Percentiles rank a stretch among this genome's conserved stretches.
These are phyloP conservation scores for Boletus fagicola DNA, from an alignment of 768 basidiomycete genomes.

Conservation along the genomic window DNA sequence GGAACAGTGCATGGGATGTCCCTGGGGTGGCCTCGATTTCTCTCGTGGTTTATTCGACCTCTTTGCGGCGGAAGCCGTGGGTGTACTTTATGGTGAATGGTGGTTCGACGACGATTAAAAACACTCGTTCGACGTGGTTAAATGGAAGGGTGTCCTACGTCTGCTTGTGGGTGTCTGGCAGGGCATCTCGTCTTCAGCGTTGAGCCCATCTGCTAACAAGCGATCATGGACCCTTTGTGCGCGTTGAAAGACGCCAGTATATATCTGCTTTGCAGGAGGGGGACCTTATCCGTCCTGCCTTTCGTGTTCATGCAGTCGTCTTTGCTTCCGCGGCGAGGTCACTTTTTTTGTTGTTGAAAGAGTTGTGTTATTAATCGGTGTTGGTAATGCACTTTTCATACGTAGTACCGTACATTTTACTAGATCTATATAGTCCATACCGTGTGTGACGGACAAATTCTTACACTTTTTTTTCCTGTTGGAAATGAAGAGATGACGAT, in stretches of 20 bases:
- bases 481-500: background rate
- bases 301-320: conserved; percentile 8
- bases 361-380: background rate
- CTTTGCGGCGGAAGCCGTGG: conserved; percentile 48
- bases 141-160: background rate
- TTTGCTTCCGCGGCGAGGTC: background rate
- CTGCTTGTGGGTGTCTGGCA: background rate
- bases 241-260: background rate
- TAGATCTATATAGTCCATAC: background rate
- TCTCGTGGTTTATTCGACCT: conserved; percentile 60
- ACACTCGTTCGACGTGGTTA: background rate
- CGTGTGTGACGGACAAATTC: background rate
- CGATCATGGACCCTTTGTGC: background rate
- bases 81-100: conserved; percentile 64
- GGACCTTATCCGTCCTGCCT: background rate
- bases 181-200: background rate
- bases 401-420: background rate
- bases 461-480: background rate
- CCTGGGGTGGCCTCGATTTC: conserved; percentile 64
- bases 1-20: conserved; percentile 62
- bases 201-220: background rate
- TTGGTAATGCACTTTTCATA: background rate
- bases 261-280: background rate
- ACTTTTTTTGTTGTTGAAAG: background rate
- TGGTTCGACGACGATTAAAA: conserved; percentile 42